Base-by-base conservation (phyloP, 768 basidiomycete genomes). In the Amanita fuliginea region DNA sequence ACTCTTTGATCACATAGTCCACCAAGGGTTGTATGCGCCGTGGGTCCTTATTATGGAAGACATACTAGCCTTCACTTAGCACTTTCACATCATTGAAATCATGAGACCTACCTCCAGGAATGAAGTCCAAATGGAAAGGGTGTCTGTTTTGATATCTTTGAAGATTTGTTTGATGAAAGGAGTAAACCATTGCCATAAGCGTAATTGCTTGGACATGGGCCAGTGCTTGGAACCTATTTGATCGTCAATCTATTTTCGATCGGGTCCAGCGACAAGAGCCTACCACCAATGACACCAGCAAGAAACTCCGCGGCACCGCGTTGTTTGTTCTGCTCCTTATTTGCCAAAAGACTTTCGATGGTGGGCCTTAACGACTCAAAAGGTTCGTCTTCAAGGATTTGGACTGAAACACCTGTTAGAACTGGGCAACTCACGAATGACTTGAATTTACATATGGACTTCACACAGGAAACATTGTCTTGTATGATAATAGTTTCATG, bases 321-420 rank as follows among this genome's bases (percentile, higher is more conserved):
- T 60, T 90, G 90, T 66, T 91, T 89, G 65, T 94, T 85, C 52
- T 88, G 83, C 54, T 87, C 81, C 53, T 83, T 78, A 57, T 87
- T 76, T 7, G 64, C 62, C 16, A 91, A 66, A n/a, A 86, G 64
- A 28, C 71, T 71, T 48, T 83, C 81, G 33, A 90, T 59, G 1
- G 77, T 73, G 0, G 81, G 80, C 52, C 69, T 74, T 51, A 89
- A 66, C 0, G 70, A 70, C 47, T 77, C 71, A 47, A 88, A 77
- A 1, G 86, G 81, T 48, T 77, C 77, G 54, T 83, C 80, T 57
- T 83, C 84, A n/a, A 86, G 72, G 14, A 92, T 59, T 70, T 93
- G 89, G 60, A 86, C 82, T 86, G 52, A 51, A 62, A 37, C 45
- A 11, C 40, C 7, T 18, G 26, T 52, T 7, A 56, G 24, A 14